Percentiles rank a stretch among this genome's conserved stretches.
Evolutionary conservation across 1,284 basidiomycete genomes (phyloP).

Genomic region (Exsudoporus floridanus): DNA sequence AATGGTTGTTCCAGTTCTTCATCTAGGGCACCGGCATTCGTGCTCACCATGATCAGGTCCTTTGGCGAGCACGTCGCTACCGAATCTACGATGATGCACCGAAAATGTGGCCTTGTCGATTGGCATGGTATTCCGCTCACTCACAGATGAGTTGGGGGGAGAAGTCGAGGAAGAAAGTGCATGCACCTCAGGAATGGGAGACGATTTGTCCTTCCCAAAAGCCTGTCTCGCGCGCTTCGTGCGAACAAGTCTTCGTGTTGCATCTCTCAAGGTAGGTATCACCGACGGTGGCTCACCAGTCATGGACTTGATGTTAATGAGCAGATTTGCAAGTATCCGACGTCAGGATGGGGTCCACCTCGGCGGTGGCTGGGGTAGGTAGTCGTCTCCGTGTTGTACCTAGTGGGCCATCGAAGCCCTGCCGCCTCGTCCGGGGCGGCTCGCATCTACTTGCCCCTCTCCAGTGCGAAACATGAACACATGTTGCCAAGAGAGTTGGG

Average conservation of each 20-base stretch:
- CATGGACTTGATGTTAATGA: conserved; percentile 48
- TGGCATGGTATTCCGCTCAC: conserved; percentile 3
- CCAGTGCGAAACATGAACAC: too few species aligned
- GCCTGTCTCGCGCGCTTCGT: conserved; percentile 19
- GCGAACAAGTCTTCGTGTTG: conserved; percentile 30
- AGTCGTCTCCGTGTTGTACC: too few species aligned
- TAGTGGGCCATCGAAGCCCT: too few species aligned
- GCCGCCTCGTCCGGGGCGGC: too few species aligned
- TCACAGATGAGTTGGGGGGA: conserved; percentile 16
- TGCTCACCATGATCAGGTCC: conserved; percentile 25
- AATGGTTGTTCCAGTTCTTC: conserved; percentile 20
- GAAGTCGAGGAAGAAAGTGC: conserved; percentile 22
- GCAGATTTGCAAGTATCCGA: conserved; percentile 42
- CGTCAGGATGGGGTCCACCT: too few species aligned
- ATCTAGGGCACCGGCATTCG: conserved; percentile 30
- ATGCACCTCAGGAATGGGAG: conserved; percentile 31
- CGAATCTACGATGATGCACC: conserved; percentile 17
- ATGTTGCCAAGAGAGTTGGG: background rate
- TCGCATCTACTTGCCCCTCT: too few species aligned
- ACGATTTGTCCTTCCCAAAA: conserved; percentile 31
- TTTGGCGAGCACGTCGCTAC: conserved; percentile 15
- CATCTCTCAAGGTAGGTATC: conserved; percentile 28
- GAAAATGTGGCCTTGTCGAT: background rate
- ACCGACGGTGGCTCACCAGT: conserved; percentile 30
- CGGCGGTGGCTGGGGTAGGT: too few species aligned